A percentile compares a stretch with the other conserved stretches of the same genome.
Evolutionary conservation across 805 yeast genomes (phyloP).

Genomic region (Tetrapisispora arboricola): DNA sequence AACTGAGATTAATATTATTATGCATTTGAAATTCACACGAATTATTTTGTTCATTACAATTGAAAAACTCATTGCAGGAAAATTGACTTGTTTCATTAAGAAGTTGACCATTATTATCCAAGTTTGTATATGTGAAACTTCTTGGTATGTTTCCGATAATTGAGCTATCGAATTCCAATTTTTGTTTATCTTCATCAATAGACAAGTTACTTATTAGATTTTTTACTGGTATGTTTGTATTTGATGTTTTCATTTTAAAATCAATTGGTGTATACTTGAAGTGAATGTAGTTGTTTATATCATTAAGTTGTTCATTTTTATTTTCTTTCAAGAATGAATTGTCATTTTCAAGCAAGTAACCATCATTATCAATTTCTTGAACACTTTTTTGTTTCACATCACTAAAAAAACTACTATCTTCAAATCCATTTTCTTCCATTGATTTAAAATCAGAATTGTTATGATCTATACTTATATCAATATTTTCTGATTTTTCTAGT

Average conservation of each 20-base stretch:
- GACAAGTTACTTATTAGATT: conserved; percentile 16
- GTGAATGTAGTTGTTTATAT: conserved; percentile 4
- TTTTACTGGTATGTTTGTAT: conserved; percentile 2
- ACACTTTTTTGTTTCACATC: background rate
- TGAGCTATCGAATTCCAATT: background rate
- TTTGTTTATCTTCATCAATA: conserved; percentile 9
- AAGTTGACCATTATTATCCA: background rate
- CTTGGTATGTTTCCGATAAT: conserved; percentile 12
- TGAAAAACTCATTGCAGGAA: background rate
- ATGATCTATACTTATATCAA: background rate
- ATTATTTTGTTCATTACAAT: background rate
- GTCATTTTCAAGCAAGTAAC: background rate
- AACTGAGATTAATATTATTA: background rate
- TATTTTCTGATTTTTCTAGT: background rate
- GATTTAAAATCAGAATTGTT: background rate
- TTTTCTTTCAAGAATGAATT: background rate
- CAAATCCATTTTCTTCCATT: background rate
- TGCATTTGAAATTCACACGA: background rate
- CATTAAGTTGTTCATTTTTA: background rate
- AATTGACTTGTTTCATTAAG: background rate
- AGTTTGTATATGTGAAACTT: conserved; percentile 8
- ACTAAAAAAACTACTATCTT: background rate
- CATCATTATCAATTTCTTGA: background rate
- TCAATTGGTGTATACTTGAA: conserved; percentile 1
- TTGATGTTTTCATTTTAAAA: background rate